These are phyloP conservation scores for Amaranthus tricolor DNA, from an alignment of 179 eudicot genomes.

Conservation along the genomic window DNA sequence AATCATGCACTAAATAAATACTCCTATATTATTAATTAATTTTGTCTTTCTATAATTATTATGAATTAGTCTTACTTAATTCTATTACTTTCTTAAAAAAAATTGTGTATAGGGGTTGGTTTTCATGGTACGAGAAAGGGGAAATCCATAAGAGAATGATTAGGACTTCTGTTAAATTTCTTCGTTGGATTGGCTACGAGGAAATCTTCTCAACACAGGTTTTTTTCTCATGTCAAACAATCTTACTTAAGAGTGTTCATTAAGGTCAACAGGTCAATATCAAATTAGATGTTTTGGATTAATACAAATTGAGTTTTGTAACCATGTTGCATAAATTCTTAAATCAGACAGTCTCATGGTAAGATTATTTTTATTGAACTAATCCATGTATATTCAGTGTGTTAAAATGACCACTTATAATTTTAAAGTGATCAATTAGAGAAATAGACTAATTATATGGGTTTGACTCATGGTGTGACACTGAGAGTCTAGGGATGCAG, in stretches of 20 bases:
- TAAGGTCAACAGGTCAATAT: too few relatives aligned
- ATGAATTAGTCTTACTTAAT: background rate
- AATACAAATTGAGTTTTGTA: background rate
- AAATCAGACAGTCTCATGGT: background rate
- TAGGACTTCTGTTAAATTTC: conserved; percentile 4
- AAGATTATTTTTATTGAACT: too few relatives aligned
- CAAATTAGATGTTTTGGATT: too few relatives aligned
- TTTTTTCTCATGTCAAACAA: background rate
- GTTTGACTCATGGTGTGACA: too few relatives aligned
- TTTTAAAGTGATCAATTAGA: too few relatives aligned
- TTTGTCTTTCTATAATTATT: background rate
- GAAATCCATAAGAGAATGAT: background rate
- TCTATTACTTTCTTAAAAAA: too few relatives aligned
- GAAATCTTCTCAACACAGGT: conserved; percentile 26
- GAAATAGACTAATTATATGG: too few relatives aligned
- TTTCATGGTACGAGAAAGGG: conserved; percentile 22
- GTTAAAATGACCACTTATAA: too few relatives aligned
- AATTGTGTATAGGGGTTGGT: background rate
- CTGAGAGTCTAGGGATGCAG: too few relatives aligned
- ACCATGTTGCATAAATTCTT: background rate
- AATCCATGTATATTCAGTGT: too few relatives aligned
- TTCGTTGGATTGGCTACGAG: conserved; percentile 22
- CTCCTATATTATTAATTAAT: background rate
- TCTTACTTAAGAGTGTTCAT: background rate
- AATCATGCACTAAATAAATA: background rate